Base-by-base conservation (phyloP, 768 basidiomycete genomes). In the Suillus fuscotomentosus region DNA sequence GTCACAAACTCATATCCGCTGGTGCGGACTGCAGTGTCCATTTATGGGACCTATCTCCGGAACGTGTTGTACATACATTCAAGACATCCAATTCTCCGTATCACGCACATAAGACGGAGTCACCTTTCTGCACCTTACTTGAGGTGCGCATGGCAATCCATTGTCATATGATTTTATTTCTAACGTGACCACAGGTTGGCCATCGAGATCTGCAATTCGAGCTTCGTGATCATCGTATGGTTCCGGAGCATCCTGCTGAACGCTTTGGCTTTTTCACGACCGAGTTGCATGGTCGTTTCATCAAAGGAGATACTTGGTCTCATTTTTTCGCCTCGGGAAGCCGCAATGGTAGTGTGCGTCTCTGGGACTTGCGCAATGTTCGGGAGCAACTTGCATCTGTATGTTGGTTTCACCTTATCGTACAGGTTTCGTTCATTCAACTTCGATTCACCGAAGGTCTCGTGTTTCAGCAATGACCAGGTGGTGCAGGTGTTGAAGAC, bases 141-240 rank as follows among this genome's bases (percentile, higher is more conserved):
- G 83, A 85, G 78, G 83, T 83, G 66, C 51, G n/a, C 22, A 63
- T 60, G 15, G 47, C 62, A 63, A 20, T 62, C 47, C 41, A 56
- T 64, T 9, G 41, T 48, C 10, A 36, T 42, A 42, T 36, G 9
- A 59, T 61, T 38, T 57, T 34, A 54, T 47, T 31, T 39, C 63
- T 45, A 27, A 59, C 68, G 45, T 9, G 24, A 15, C 34, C 14
- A 24, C 55, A 85, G 84, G 76, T 84, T 56, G 78, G 79, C 7
- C 82, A 85, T 68, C 73, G 82, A 24, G 84, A 86, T 66, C 75
- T 78, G 36, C 84, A 85, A 65, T 84, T 82, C 60, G 84, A 86
- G 68, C 60, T 84, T n/a, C 82, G 79, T 24, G 84, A 85, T 65
- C 75, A 79, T 65, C 78, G 84, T 20, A 63, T 74, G 42, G 75